Base-by-base conservation (phyloP, 805 yeast genomes). In the Blastobotrys muscicola region DNA sequence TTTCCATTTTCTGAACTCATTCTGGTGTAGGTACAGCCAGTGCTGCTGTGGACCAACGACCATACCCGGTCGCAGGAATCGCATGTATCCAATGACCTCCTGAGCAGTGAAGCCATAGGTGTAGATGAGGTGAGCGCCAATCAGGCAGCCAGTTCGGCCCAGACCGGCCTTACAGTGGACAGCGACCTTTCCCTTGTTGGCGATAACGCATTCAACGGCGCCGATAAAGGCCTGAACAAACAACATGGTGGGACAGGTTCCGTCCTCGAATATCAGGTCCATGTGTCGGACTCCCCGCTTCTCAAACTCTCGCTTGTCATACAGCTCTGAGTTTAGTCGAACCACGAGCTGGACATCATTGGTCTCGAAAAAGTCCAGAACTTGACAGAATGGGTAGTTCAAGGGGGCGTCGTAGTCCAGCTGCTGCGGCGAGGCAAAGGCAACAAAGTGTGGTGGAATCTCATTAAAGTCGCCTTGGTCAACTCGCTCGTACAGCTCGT, bases 1-100 rank as follows among this genome's bases (percentile, higher is more conserved):
- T 61, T 86, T 76, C 97, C 98, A 92, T 56, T 87, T 96, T 56
- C 97, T 74, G 63, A 92, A 92, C 53, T 89, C 96, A 62, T 86
- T 81, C 64, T 92, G 98, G 61, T 92, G 96, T 50, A 92, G 72
- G 59, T 92, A 92, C 46, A 92, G 71, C 98, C 98, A 92, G 67
- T 92, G 98, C 61, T 92, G 98, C 64, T 92, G 98, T 2, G 98
- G 98, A 0, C 98, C 98, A 29, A 92, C 98, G n/a, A 92, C 97
- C 98, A 92, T 92, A 35, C 98, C 98, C 0, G 98, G 98, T 53
- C 98, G 76, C 50, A 92, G 73, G 76, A 92, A 84, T 61, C 98
- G 75, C 90, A 92, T 84, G 59, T 87, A 92, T 1, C 90, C 95
- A 55, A 92, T 92, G 63, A 95, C 92, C 64, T 92, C 98, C 60